Conservation (phyloP, 176 grass and related monocot species). For the Dactylis glomerata region DNA sequence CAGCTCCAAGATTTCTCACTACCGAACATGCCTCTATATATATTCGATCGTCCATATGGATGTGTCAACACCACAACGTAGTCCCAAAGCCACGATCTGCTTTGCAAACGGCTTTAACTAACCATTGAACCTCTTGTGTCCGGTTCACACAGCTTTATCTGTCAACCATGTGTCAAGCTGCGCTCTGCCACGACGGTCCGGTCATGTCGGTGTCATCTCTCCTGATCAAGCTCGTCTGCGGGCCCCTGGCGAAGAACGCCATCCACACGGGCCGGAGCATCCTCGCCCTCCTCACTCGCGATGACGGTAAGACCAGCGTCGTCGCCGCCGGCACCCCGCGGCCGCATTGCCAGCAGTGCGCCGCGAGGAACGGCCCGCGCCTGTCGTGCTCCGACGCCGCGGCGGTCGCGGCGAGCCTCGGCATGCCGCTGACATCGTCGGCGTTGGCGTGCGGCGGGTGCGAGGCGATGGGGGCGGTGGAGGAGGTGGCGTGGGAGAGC, state of each 20-base stretch:
- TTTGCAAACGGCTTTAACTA: background rate
- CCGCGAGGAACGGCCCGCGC: background rate
- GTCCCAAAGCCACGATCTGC: background rate
- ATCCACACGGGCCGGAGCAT: background rate
- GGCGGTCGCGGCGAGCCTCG: slow-evolving; percentile 30
- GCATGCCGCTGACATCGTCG: background rate
- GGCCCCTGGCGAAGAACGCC: slow-evolving; percentile 12
- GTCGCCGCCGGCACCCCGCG: background rate
- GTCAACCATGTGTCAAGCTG: background rate
- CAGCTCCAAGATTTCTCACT: background rate
- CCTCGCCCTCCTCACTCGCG: background rate
- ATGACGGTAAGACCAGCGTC: background rate
- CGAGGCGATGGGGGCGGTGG: slow-evolving; percentile 24
- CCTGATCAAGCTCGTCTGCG: slow-evolving; percentile 36
- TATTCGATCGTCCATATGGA: background rate
- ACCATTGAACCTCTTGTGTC: background rate
- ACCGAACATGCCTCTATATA: background rate
- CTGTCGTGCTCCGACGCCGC: slow-evolving; percentile 20
- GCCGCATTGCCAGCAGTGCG: slow-evolving; percentile 22
- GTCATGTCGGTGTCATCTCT: slow-evolving; percentile 44
- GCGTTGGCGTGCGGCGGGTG: background rate
- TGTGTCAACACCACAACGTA: background rate
- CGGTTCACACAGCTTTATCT: background rate
- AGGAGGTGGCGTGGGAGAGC: slow-evolving; percentile 35
- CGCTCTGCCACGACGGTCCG: background rate